These are phyloP conservation scores for Phytophthora melonis DNA, from an alignment of 352 stramenopile genomes.

Conservation along the genomic window DNA sequence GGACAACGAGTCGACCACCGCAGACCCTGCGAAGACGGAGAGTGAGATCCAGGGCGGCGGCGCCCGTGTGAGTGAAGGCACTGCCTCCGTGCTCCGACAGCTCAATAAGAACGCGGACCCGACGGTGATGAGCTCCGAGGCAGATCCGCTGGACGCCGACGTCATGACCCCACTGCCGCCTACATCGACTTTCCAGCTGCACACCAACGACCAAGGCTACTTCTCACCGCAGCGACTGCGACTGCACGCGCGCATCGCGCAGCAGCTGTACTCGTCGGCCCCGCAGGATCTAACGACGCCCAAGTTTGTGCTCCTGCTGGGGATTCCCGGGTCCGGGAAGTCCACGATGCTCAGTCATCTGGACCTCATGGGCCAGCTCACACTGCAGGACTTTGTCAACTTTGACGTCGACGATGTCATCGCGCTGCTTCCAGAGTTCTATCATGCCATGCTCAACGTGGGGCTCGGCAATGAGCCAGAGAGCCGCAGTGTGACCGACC, in stretches of 20 bases:
- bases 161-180: conserved; percentile 41
- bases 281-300: conserved; percentile 63
- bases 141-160: conserved; percentile 59
- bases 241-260: conserved; percentile 77
- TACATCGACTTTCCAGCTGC: conserved; percentile 69
- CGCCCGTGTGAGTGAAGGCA: conserved; percentile 32
- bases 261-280: conserved; percentile 69
- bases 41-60: conserved; percentile 10
- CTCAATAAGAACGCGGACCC: conserved; percentile 46
- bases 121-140: conserved; percentile 35
- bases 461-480: conserved; percentile 70
- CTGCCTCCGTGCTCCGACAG: conserved; percentile 45
- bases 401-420: conserved; percentile 87
- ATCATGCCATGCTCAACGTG: conserved; percentile 87
- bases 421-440: conserved; percentile 81
- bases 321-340: conserved; percentile 75
- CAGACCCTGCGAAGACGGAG: conserved; percentile 10
- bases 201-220: conserved; percentile 66
- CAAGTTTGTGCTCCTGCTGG: conserved; percentile 77
- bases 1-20: conserved; percentile 41
- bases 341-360: conserved; percentile 82
- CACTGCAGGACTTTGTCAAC: conserved; percentile 82
- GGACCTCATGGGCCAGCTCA: conserved; percentile 72
- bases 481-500: conserved; percentile 34
- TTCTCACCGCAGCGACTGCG: conserved; percentile 70